A percentile compares a stretch with the other conserved stretches of the same genome.
phyloP scores from a whole-genome alignment of 768 basidiomycete genomes.

The Leucogyrophana mollusca region DNA sequence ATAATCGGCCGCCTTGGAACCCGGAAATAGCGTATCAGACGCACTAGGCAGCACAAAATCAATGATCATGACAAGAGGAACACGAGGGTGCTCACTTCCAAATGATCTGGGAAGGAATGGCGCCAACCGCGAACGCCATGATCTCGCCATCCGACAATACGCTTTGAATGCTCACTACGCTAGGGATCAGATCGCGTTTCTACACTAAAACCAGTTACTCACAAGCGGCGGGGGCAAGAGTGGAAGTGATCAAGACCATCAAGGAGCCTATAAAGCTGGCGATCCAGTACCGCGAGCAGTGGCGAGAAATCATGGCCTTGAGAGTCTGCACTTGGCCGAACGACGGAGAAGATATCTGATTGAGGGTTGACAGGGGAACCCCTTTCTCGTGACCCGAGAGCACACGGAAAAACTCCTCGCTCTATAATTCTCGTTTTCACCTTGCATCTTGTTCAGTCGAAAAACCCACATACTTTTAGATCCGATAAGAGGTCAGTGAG shows the following conservation, averaged over 20 bases:
- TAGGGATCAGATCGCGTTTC: neutral
- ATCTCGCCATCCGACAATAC: conserved; percentile 20
- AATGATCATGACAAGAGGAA: neutral
- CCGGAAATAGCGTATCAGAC: neutral
- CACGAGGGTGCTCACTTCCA: conserved; percentile 18
- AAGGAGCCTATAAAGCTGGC: conserved; percentile 15
- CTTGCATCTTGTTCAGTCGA: too few species aligned
- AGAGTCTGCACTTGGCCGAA: conserved; percentile 16
- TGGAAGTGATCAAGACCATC: conserved; percentile 16
- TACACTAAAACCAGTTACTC: conserved; percentile 1
- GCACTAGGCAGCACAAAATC: conserved; percentile 9
- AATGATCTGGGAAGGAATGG: conserved; percentile 19
- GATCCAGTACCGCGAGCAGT: conserved; percentile 22
- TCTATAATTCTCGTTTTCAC: conserved; percentile 2
- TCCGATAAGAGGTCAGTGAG: conserved; percentile 14
- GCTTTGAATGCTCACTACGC: conserved; percentile 20
- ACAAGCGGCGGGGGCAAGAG: conserved; percentile 25
- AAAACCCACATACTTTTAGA: conserved; percentile 13
- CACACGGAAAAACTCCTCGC: conserved; percentile 22
- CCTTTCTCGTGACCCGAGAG: conserved; percentile 14
- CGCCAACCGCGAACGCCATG: conserved; percentile 22
- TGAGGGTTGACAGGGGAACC: conserved; percentile 20
- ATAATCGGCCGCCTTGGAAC: conserved; percentile 7
- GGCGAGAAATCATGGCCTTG: conserved; percentile 11
- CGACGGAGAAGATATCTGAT: conserved; percentile 20